Base-by-base conservation (phyloP, 768 basidiomycete species). In the Clitopilus hobsonii region DNA sequence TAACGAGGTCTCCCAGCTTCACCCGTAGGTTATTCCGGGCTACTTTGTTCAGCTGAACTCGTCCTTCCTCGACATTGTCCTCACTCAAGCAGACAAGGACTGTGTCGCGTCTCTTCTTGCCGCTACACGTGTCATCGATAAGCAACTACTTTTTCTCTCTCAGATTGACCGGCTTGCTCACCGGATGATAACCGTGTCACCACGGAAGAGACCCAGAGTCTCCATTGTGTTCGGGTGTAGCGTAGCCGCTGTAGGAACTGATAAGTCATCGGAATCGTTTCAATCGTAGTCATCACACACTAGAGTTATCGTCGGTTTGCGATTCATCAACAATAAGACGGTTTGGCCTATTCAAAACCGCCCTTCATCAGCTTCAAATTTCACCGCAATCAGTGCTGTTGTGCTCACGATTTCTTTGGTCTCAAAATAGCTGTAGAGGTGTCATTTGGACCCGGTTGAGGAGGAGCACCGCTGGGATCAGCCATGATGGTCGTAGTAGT, bases 1-100 rank as follows among this genome's bases (percentile, higher is more conserved):
- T 91, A 68, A 94, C 94, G 54, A 98, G 81, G 71, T 99, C 97
- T 38, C 91, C 96, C 38, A 98, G 86, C 77, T 98, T 98, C 63
- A 98, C 93, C 54, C 96, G 91, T 48, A 98, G 74, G 74, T 99
- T 98, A 77, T 98, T 96, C 55, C 97, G 92, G n/a, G 97, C 97
- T 29, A 99, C 97, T 73, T 98, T 98, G 86, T 99, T 99, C 74
- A 99, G 77, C 65, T 97, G 95, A 59, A 99, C 95, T 69, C 92
- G 91, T 55, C 97, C 96, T 72, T 98, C 97, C 63, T 98, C 97
- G 58, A 98, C 92, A 58, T 96, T 93, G 65, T 98, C 97, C 36
- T 90, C 91, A 66, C 89, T 90, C 66, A 99, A 72, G 66, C 94
- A 97, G 69, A 98, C 98, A 58, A 99, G 86, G 38, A 99, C 97